Evolutionary conservation across 805 yeast species (phyloP), one percentile per base, ranked within the genome.

Genomic region (Candida railenensis): DNA sequence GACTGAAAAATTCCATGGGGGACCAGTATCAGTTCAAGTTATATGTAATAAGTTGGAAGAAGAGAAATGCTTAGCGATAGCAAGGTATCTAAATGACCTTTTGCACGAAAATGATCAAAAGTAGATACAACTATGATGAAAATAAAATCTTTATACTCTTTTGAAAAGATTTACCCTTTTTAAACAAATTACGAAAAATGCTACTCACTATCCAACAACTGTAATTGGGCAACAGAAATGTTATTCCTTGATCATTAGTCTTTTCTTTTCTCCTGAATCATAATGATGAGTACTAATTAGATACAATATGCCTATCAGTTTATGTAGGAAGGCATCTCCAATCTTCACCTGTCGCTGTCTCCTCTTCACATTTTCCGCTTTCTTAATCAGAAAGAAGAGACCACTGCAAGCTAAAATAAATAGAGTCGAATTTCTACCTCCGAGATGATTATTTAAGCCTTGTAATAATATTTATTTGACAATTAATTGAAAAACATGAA

Each of bases 41-140:
- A 32, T 47, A 3, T 42, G 46, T 34, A 20, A 22, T 4, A 47
- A 47, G 19, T 39, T 47, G 22, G 49, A 47, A 15, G 49, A 47
- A 36, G 49, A 47, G 34, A 47, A 47, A 22, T 20, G 16, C 11
- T 25, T 25, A 11, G 30, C 30, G 30, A 7, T 25, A 11, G 30
- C 30, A 25, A 25, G 11, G 11, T 25, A 25, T 25, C 5, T 25
- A 5, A 25, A 25, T 25, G 30, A 11, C 30, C 30, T 25, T 25
- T 11, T 25, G 11, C 9, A 11, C 11, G 30, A 11, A 25, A 25
- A 25, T 25, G n/a, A n/a, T n/a, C n/a, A n/a, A n/a, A n/a, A n/a
- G n/a, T n/a, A n/a, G n/a, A n/a, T n/a, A n/a, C n/a, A n/a, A n/a
- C n/a, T n/a, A n/a, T n/a, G n/a, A n/a, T n/a, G n/a, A n/a, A n/a